Base-by-base conservation (phyloP, 2,329 filamentous ascomycete species). In the Clarireedia monteithiana region DNA sequence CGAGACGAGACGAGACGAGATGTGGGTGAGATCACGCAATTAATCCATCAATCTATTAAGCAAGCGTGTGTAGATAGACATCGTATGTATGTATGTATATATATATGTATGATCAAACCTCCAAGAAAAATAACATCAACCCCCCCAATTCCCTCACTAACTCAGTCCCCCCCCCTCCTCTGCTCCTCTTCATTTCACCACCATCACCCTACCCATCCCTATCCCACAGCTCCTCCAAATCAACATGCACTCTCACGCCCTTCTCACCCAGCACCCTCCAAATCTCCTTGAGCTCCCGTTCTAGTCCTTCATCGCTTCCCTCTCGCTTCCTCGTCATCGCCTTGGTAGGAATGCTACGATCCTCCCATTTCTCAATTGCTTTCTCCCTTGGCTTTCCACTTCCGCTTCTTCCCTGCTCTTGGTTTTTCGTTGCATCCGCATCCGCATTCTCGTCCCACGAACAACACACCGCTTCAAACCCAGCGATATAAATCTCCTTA, bases 241-340 rank as follows among this genome's bases (percentile, higher is more conserved):
- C 75, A 52, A 80, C 70, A 69, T 81, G 78, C 24, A 85, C 67
- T 58, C 84, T 73, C 59, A 85, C 59, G 63, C 83, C 83, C 68
- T 84, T 84, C 69, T 86, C 83, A 14, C 74, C 71, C 65, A 85
- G 72, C 6, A 83, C 74, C 59, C 77, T 74, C 66, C 79, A 81
- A 15, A 84, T 67, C 50, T 74, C 74, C 52, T 71, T 74, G 58
- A 82, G 62, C 2, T 55, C 42, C 26, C 12, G 14, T 0, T 30
- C 5, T 1, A 50, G 3, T 14, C 50, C 53, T 9, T 45, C 48
- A 5, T 39, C 10, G 5, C 20, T 45, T 54, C 85, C 80, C 27
- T 71, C 9, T 34, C 3, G 4, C 2, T 4, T 3, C 10, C 27
- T 20, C 20, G 20, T 20, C 20, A 20, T 20, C 20, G 20, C 20